A percentile compares a stretch with the other conserved stretches of the same genome.
These are phyloP conservation scores for Podospora tetraspora DNA, from an alignment of 495 filamentous ascomycete species.

Conservation along the genomic window DNA sequence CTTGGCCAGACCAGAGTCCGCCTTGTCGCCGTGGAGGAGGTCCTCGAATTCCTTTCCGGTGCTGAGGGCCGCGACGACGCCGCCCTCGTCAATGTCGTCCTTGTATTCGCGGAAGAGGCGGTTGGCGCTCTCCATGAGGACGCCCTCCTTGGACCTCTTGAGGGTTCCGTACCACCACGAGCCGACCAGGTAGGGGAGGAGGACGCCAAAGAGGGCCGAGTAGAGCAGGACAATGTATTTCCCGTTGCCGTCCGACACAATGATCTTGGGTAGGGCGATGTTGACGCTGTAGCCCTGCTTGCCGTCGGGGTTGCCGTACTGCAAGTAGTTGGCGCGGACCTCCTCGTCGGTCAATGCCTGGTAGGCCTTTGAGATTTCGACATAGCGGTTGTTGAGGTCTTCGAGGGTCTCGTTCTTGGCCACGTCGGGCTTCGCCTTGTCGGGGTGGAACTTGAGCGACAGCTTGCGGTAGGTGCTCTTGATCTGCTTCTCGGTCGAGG, in stretches of 20 bases:
- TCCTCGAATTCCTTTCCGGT: slow-evolving; percentile 72
- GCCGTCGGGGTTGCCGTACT: slow-evolving; percentile 94
- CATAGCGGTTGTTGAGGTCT: slow-evolving; percentile 76
- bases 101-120: slow-evolving; percentile 89
- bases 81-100: slow-evolving; percentile 72
- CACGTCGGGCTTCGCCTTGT: slow-evolving; percentile 79
- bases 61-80: slow-evolving; percentile 73
- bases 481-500: slow-evolving; percentile 80
- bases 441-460: slow-evolving; percentile 82
- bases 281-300: slow-evolving; percentile 98
- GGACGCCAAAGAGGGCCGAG: slow-evolving; percentile 74
- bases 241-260: slow-evolving; percentile 86
- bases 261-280: slow-evolving; percentile 89
- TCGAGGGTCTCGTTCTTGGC: slow-evolving; percentile 87
- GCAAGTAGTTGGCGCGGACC: slow-evolving; percentile 89
- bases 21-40: slow-evolving; percentile 62
- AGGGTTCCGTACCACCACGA: slow-evolving; percentile 99
- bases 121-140: slow-evolving; percentile 86
- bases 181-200: slow-evolving; percentile 89
- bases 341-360: slow-evolving; percentile 97
- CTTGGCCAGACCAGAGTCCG: slow-evolving; percentile 69
- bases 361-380: slow-evolving; percentile 94
- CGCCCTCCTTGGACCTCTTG: slow-evolving; percentile 81
- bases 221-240: slow-evolving; percentile 94
- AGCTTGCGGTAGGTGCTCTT: slow-evolving; percentile 82